Conservation (phyloP, 208 protist species). For the Naegleria gruberi region DNA sequence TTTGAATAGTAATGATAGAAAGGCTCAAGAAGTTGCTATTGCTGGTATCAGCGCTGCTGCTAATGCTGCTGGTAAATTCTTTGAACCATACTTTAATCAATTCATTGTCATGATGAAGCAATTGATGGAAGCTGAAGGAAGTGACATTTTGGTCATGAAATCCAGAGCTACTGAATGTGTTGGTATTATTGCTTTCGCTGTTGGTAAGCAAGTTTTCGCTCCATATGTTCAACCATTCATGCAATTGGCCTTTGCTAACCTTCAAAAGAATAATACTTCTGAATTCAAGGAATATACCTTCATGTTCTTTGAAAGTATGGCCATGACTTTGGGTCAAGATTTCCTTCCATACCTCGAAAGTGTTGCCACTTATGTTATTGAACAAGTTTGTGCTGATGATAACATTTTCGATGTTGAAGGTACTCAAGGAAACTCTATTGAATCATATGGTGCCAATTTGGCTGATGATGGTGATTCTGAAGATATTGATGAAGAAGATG, state of each 20-base stretch:
- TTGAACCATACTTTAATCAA: slow-evolving; percentile 28
- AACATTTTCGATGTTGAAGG: slow-evolving; percentile 3
- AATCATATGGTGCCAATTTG: not conserved
- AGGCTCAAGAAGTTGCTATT: slow-evolving; percentile 29
- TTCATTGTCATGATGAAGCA: not conserved
- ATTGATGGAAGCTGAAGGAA: not conserved
- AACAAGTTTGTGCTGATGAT: slow-evolving; percentile 16
- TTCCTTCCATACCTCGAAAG: not conserved
- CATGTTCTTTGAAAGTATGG: slow-evolving; percentile 30
- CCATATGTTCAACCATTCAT: slow-evolving; percentile 23
- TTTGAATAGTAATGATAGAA: not conserved
- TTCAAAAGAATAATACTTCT: slow-evolving; percentile 22
- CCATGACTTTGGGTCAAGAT: slow-evolving; percentile 26
- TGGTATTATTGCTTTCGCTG: slow-evolving; percentile 62
- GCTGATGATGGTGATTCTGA: not conserved
- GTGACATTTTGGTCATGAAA: slow-evolving; percentile 37
- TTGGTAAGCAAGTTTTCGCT: slow-evolving; percentile 61
- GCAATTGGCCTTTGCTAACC: not conserved
- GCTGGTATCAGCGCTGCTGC: slow-evolving; percentile 16
- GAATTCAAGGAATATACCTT: slow-evolving; percentile 33
- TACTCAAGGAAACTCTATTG: not conserved
- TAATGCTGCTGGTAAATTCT: not conserved
- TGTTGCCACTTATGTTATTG: slow-evolving; percentile 9
- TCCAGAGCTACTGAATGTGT: slow-evolving; percentile 74
- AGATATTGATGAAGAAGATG: slow-evolving; percentile 14